Evolutionary conservation across 768 basidiomycete species (phyloP).

Genomic region (Pleurotus djamor): DNA sequence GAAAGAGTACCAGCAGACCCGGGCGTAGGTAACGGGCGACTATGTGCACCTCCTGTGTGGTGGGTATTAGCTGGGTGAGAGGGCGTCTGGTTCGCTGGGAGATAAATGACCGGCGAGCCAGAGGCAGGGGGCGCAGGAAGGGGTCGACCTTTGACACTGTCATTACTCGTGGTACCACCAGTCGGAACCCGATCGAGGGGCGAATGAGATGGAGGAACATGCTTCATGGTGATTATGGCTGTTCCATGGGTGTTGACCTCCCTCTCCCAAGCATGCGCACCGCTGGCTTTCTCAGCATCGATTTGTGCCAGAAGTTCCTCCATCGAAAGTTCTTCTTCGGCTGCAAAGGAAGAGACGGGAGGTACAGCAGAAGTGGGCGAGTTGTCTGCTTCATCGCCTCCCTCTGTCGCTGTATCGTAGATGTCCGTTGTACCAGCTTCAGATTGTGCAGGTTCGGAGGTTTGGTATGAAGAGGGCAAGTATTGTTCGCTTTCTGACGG

Average conservation of each 20-base stretch:
- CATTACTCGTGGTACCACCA: neutral
- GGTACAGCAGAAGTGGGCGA: neutral
- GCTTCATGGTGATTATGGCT: conserved; percentile 1
- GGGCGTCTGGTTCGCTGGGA: neutral
- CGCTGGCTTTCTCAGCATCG: conserved; percentile 6
- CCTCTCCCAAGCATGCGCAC: conserved; percentile 9
- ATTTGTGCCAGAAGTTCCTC: conserved; percentile 6
- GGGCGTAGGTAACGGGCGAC: neutral
- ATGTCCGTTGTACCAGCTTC: neutral
- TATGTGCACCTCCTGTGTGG: neutral
- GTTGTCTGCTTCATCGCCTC: neutral
- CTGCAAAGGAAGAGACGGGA: neutral
- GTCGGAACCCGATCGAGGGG: neutral
- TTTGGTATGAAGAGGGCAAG: conserved; percentile 2
- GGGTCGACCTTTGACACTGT: conserved; percentile 2
- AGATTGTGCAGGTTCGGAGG: neutral
- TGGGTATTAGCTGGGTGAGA: neutral
- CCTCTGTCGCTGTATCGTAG: conserved; percentile 3
- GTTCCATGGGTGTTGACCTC: conserved; percentile 4
- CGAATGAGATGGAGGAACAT: conserved; percentile 1
- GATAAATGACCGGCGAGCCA: neutral
- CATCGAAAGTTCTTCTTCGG: conserved; percentile 10
- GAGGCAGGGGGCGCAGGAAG: neutral
- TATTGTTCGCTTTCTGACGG: neutral
- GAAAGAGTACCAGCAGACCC: neutral